Base-by-base conservation (phyloP, 495 filamentous ascomycete genomes). In the Xylaria flabelliformis region DNA sequence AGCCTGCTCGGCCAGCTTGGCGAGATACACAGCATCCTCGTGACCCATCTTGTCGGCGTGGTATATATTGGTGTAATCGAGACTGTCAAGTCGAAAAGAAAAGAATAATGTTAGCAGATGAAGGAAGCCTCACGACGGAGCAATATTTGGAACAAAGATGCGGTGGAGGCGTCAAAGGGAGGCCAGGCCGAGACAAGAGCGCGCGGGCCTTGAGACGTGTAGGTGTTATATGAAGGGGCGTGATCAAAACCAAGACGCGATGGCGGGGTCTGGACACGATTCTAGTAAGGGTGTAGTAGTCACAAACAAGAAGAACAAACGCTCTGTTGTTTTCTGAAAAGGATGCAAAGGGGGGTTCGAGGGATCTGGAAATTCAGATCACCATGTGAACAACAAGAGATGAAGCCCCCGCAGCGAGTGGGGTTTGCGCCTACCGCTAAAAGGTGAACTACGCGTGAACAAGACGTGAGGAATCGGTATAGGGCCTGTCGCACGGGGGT, bases 1-100 rank as follows among this genome's bases (percentile, higher is more conserved):
- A 83, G 96, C 96, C 90, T 99, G 96, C 92, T 99, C 96, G 82
- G 97, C 97, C 81, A 99, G 92, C 94, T 98, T 98, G 86, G 96
- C 96, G 78, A 99, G 92, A 85, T 98, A 99, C 78, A 99, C 96
- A 81, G 95, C 94, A 86, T 99, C 94, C 91, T 98, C 96, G 90
- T 97, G 93, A 88, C 93, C 95, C 96, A 98, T 98, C 85, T 86
- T 97, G 87, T 85, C 80, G 82, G 76, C 77, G 74, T 71, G 73
- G 64, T 56, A 65, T 53, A 39, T 8, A 8, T 72, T 44, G 67
- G 48, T 59, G 32, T 51, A 73, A 72, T 69, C 42, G 41, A 69
- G 44, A 72, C 77, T 79, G 65, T 9, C 7, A 36, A 29, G 61
- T 26, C 2, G 39, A 29, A 29, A 29, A 29, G 36, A 39, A 8